Evolutionary conservation across 495 filamentous ascomycete genomes (phyloP), one percentile per base, ranked within the genome.

Genomic region (Aspergillus heteromorphus): DNA sequence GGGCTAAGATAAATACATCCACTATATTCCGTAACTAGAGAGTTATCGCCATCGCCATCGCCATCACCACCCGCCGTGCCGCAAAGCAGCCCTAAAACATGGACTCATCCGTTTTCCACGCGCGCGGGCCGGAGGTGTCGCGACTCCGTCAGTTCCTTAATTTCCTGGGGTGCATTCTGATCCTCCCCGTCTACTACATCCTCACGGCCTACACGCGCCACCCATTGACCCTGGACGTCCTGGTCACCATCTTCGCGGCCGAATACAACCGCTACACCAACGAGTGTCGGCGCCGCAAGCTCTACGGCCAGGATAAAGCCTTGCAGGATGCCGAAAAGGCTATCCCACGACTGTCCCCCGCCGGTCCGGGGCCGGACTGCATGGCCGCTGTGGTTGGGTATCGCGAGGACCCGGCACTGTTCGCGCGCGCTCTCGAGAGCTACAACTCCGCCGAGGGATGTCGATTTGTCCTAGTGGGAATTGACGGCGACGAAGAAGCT

Each of bases 381-480:
- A 60, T 70, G 59, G 65, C 67, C 6, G 62, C 60, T 0, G 61
- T 70, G 49, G 67, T 70, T 4, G 67, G 67, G 16, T 70, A 70
- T 53, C 67, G 67, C 20, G 67, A 70, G 54, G 65, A 70, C 23
- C 65, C 65, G 11, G 58, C 59, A 11, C 49, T 70, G 6, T 70
- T 65, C 49, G 48, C 50, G 25, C 60, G 64, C 14, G 65, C 65
- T 14, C 51, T 70, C 51, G 57, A 66, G n/a, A 70, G 67, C 48
- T 70, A 70, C 50, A 60, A 53, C 16, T 42, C 36, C 16, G 55
- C 65, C 0, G 48, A 60, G 6, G 65, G 62, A 13, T 62, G 64
- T 14, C 63, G 66, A 1, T 65, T 70, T 20, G 49, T 66, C 31
- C 63, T 70, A 1, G 59, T 66, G 6, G 65, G 67, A 1, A 59